phyloP scores from a whole-genome alignment of 345 rosid species.

The Citrus hindsii region DNA sequence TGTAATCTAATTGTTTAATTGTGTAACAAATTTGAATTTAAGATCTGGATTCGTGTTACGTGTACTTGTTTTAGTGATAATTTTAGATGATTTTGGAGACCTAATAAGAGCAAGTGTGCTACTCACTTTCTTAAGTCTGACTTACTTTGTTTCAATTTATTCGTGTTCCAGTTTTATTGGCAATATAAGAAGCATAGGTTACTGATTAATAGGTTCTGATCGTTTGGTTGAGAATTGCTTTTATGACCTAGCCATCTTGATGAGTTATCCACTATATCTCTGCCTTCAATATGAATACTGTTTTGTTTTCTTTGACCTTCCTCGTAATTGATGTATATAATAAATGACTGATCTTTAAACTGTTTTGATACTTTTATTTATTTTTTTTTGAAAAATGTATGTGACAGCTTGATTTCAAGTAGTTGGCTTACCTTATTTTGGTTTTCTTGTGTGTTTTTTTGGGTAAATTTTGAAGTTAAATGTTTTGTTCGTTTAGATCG shows the following conservation, averaged over 20 bases:
- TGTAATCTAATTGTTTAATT: not conserved
- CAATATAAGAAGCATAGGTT: not conserved
- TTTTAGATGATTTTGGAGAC: not conserved
- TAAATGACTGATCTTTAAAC: not conserved
- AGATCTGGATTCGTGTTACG: constrained; percentile 10
- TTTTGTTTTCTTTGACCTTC: not conserved
- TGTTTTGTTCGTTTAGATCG: constrained; percentile 1
- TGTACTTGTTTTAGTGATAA: not conserved
- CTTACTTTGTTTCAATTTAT: not conserved
- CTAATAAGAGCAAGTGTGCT: not conserved
- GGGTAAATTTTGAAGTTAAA: not conserved
- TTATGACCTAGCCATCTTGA: not conserved
- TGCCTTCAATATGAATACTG: not conserved
- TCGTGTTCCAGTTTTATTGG: not conserved
- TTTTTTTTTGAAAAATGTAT: not conserved
- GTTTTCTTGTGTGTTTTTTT: not conserved
- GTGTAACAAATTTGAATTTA: not conserved
- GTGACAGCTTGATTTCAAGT: not conserved
- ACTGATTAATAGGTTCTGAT: not conserved
- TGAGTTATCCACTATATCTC: not conserved
- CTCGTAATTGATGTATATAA: not conserved
- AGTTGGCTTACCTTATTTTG: not conserved
- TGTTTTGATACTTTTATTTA: not conserved
- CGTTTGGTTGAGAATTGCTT: not conserved
- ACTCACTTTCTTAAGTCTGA: not conserved